Evolutionary conservation across 208 protist genomes (phyloP).

Genomic region (Acanthamoeba triangularis): DNA sequence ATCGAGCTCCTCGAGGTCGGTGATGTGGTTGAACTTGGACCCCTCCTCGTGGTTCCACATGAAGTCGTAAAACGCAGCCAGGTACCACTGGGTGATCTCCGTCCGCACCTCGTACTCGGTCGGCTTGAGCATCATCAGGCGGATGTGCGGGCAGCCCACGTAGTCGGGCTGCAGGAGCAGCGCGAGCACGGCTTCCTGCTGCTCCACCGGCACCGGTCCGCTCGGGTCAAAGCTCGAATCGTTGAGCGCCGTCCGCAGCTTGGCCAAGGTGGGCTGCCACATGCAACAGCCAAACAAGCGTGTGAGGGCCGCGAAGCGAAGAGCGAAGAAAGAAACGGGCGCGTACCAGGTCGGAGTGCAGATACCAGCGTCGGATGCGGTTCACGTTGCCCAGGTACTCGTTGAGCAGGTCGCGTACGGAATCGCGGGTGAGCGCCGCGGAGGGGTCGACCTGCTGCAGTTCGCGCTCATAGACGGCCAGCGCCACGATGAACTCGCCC

Average conservation of each 20-base stretch:
- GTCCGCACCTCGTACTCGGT: background rate
- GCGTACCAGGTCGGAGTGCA: slow-evolving; percentile 11
- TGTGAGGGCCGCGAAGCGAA: background rate
- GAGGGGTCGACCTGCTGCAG: background rate
- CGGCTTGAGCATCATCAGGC: slow-evolving; percentile 11
- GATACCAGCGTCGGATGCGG: slow-evolving; percentile 2
- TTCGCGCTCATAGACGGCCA: slow-evolving; percentile 44
- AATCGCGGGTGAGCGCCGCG: background rate
- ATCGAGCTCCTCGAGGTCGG: slow-evolving; percentile 26
- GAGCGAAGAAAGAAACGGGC: background rate
- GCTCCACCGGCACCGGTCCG: background rate
- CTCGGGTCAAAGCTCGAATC: slow-evolving; percentile 21
- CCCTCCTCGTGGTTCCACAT: slow-evolving; percentile 41
- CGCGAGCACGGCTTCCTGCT: background rate
- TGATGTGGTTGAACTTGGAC: slow-evolving; percentile 40
- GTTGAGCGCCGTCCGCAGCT: background rate
- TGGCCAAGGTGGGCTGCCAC: background rate
- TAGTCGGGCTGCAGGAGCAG: slow-evolving; percentile 31
- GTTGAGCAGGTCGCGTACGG: background rate
- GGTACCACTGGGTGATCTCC: background rate
- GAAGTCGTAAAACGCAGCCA: slow-evolving; percentile 28
- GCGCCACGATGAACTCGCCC: slow-evolving; percentile 40
- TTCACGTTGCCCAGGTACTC: slow-evolving; percentile 22
- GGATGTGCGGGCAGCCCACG: slow-evolving; percentile 13
- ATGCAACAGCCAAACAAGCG: background rate